Evolutionary conservation across 208 protist species (phyloP), one percentile per base, ranked within the genome.

Genomic region (Angomonas ambiguus): DNA sequence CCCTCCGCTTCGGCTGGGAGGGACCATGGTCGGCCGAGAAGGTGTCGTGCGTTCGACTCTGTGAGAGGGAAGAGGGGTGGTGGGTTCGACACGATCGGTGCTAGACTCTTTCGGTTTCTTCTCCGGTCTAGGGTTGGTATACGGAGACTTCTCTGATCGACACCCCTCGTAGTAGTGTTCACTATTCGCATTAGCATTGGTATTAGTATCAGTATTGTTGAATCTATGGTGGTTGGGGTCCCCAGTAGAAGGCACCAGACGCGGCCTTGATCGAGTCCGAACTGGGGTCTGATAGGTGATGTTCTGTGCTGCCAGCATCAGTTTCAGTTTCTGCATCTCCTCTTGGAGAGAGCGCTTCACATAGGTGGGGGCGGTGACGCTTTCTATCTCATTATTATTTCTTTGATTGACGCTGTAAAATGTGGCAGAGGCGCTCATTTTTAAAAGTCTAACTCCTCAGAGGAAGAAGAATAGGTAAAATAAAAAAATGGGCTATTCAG

Each of bases 271-370:
- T n/a, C n/a, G n/a, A n/a, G 5, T 41, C 45, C 18, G 24, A 20
- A 20, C 45, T 20, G 45, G 8, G 45, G 45, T 53, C 35, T 41
- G 35, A 13, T 41, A 41, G 35, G 35, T 4, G 20, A 53, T 53
- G 20, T 53, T 53, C 24, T 34, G 11, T 25, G 27, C 27, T 3
- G 53, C 53, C 11, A 59, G 53, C 27, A 59, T 30, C 13, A 2
- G 27, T 30, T 25, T 30, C 24, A 59, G 53, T n/a, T 59, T 30
- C 11, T 59, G 10, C 53, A 59, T 59, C 27, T 59, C 53, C 53
- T 59, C 53, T 25, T 59, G 27, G n/a, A 59, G 53, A 16, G 53
- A 59, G 24, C 27, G 53, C 24, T 30, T 59, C 27, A 30, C 11
- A 28, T 53, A 53, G 45, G 45, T n/a, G 45, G 45, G 5, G 45